Evolutionary conservation across 495 filamentous ascomycete genomes (phyloP).

Genomic region (Bacidia rubella): DNA sequence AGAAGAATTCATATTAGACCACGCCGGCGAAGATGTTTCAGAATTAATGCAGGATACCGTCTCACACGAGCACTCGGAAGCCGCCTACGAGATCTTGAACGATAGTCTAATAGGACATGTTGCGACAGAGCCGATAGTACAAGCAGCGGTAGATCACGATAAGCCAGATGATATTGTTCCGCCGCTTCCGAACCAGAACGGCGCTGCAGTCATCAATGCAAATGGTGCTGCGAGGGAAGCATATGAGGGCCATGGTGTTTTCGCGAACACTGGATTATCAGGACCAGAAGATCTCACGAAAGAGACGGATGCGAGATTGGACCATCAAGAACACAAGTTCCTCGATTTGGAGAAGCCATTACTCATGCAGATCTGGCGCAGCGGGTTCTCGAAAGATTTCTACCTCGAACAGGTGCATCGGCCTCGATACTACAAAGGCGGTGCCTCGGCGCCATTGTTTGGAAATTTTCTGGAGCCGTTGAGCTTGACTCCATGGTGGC

Average conservation of each 20-base stretch:
- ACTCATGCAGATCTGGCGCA: constrained; percentile 75
- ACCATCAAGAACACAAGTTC: constrained; percentile 84
- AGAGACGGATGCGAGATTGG: constrained; percentile 60
- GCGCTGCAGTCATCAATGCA: constrained; percentile 26
- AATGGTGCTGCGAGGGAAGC: constrained; percentile 18
- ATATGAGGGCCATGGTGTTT: constrained; percentile 33
- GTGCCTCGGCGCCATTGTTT: constrained; percentile 84
- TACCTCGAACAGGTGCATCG: constrained; percentile 94
- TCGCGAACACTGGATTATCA: constrained; percentile 71
- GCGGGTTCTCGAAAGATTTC: constrained; percentile 82
- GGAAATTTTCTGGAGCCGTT: constrained; percentile 96
- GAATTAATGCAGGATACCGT: constrained; percentile 71
- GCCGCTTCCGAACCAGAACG: constrained; percentile 27
- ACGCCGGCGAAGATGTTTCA: constrained; percentile 75
- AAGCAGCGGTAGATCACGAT: constrained; percentile 30
- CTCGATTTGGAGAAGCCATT: constrained; percentile 79
- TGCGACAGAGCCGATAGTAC: constrained; percentile 30
- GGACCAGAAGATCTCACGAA: constrained; percentile 71
- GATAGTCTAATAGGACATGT: constrained; percentile 76
- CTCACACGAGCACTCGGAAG: constrained; percentile 74
- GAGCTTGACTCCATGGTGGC: constrained; percentile 85
- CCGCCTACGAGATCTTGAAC: constrained; percentile 87
- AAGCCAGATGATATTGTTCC: constrained; percentile 36
- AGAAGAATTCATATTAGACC: constrained; percentile 73
- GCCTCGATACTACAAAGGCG: constrained; percentile 86